Evolutionary conservation across 1,139 yeast genomes (phyloP).

Genomic region (Torulaspora pretoriensis): DNA sequence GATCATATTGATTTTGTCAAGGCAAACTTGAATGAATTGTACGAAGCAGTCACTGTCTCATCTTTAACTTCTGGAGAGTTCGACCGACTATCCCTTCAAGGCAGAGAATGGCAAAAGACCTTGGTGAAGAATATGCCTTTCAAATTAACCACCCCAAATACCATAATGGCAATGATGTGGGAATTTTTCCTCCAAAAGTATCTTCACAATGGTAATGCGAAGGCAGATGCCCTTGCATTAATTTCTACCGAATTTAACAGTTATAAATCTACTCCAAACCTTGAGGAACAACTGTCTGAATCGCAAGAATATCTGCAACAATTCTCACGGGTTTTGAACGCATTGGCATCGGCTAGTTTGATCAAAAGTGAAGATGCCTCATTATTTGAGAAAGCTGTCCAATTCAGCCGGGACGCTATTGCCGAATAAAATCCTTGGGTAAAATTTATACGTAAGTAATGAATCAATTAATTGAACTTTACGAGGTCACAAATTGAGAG

Average conservation of each 20-base stretch:
- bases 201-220: conserved; percentile 33
- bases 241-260: conserved; percentile 32
- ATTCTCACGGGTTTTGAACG: conserved; percentile 16
- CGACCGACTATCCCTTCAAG: conserved; percentile 38
- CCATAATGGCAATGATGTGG: conserved; percentile 37
- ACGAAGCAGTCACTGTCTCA: conserved; percentile 53
- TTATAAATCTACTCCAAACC: conserved; percentile 28
- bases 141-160: conserved; percentile 32
- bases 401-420: conserved; percentile 25
- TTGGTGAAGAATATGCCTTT: conserved; percentile 63
- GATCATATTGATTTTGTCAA: conserved; percentile 58
- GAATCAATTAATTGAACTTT: neutral
- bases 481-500: neutral
- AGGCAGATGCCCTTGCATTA: conserved; percentile 30
- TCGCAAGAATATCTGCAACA: conserved; percentile 26
- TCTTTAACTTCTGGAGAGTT: conserved; percentile 52
- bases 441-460: conserved; percentile 9
- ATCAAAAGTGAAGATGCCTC: conserved; percentile 23
- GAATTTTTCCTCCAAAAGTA: conserved; percentile 34
- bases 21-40: conserved; percentile 48
- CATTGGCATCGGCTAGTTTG: conserved; percentile 19
- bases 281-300: conserved; percentile 29
- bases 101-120: conserved; percentile 51
- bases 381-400: conserved; percentile 22
- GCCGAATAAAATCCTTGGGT: conserved; percentile 3